Evolutionary conservation across 352 stramenopile species (phyloP).

Genomic region (Halophytophthora batemanensis): DNA sequence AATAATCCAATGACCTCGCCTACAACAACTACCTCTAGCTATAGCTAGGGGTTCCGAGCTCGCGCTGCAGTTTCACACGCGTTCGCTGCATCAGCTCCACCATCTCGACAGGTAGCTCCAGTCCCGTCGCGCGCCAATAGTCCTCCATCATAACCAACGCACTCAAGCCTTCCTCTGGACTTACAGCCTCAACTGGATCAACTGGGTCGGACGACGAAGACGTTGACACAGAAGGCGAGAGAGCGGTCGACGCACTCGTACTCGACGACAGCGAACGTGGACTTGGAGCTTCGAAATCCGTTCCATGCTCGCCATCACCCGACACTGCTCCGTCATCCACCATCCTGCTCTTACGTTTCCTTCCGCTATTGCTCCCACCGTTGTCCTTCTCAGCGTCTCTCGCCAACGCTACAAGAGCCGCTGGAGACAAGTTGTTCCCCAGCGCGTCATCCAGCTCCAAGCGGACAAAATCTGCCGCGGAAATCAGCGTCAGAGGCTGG

Average conservation of each 20-base stretch:
- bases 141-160: conserved; percentile 2
- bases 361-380: background rate
- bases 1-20: too few relatives aligned
- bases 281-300: too few relatives aligned
- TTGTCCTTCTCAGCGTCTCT: background rate
- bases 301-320: too few relatives aligned
- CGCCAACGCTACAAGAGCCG: background rate
- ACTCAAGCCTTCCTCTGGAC: background rate
- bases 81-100: conserved; percentile 1
- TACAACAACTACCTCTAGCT: too few relatives aligned
- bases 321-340: too few relatives aligned
- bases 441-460: conserved; percentile 1
- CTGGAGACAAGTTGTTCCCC: background rate
- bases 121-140: conserved; percentile 1
- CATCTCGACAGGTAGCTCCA: background rate
- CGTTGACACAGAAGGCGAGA: background rate
- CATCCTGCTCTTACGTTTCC: too few relatives aligned
- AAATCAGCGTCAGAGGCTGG: background rate
- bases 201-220: too few relatives aligned
- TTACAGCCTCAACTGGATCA: background rate
- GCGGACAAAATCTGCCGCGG: background rate
- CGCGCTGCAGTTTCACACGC: background rate
- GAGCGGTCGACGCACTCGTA: too few relatives aligned
- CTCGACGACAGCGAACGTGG: too few relatives aligned
- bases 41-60: background rate